phyloP scores from a whole-genome alignment of 179 eudicot species.

The Drosera spatulata region DNA sequence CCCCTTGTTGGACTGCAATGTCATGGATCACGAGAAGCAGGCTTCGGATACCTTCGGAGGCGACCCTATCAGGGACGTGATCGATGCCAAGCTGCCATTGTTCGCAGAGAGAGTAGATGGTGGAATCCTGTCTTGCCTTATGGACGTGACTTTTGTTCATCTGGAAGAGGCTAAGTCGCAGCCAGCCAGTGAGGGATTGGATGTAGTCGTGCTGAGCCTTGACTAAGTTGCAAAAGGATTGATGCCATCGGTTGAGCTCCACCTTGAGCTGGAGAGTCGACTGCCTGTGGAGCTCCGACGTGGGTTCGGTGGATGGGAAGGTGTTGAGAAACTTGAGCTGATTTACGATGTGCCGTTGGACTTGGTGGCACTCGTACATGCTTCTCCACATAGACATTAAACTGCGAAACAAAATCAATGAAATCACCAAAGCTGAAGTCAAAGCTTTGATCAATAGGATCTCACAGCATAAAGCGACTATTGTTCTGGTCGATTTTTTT shows the following conservation, averaged over 20 bases:
- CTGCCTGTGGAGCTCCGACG: constrained; percentile 83
- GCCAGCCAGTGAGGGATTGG: constrained; percentile 85
- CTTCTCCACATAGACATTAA: constrained; percentile 94
- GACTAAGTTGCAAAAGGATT: constrained; percentile 63
- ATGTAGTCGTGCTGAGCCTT: constrained; percentile 70
- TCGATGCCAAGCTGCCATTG: constrained; percentile 76
- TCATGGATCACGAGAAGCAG: constrained; percentile 55
- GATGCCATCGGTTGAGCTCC: constrained; percentile 87
- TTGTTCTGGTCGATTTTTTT: no score
- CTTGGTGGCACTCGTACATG: constrained; percentile 92
- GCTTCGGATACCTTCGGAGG: constrained; percentile 82
- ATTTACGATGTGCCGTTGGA: constrained; percentile 83
- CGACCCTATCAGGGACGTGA: constrained; percentile 77
- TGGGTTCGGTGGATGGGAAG: constrained; percentile 54
- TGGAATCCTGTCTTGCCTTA: constrained; percentile 51
- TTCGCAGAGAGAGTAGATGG: constrained; percentile 80
- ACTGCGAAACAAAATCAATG: constrained; percentile 18
- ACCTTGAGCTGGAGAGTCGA: constrained; percentile 87
- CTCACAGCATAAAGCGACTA: no score
- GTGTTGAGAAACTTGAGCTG: constrained; percentile 74
- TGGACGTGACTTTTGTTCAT: constrained; percentile 38
- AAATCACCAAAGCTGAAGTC: neutral
- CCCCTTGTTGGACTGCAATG: constrained; percentile 70
- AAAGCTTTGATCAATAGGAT: no score
- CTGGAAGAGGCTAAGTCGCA: constrained; percentile 86